phyloP scores from a whole-genome alignment of 768 basidiomycete genomes.

The Serendipita sp. region DNA sequence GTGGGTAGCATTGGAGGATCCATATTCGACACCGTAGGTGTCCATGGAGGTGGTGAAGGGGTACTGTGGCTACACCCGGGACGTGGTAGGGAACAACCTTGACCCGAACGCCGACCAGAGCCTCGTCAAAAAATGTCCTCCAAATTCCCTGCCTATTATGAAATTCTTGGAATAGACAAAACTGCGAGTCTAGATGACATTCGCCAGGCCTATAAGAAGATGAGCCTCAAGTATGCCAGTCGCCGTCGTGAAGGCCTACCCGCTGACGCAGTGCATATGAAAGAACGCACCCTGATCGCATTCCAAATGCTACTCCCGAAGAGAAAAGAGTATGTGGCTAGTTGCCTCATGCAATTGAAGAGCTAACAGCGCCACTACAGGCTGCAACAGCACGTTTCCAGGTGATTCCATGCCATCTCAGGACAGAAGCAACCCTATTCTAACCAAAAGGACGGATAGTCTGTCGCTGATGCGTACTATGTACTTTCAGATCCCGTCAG shows the following conservation, averaged over 20 bases:
- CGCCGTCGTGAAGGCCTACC: background rate
- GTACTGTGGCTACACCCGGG: too few species aligned
- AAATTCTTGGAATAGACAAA: constrained; percentile 34
- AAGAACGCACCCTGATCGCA: constrained; percentile 81
- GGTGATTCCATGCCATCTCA: constrained; percentile 23
- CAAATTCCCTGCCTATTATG: constrained; percentile 52
- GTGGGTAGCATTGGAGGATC: background rate
- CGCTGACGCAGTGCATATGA: constrained; percentile 68
- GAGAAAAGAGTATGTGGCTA: constrained; percentile 27
- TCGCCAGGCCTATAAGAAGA: constrained; percentile 21
- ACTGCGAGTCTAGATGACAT: constrained; percentile 54
- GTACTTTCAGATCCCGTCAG: constrained; percentile 68
- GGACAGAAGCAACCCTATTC: background rate
- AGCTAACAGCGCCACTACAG: constrained; percentile 16
- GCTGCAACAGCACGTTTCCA: constrained; percentile 74
- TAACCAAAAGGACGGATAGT: constrained; percentile 23
- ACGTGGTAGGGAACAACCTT: too few species aligned
- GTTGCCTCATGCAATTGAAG: background rate
- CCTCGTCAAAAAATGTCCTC: background rate
- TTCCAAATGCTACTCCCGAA: constrained; percentile 48
- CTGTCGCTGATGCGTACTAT: constrained; percentile 88
- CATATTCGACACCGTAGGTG: too few species aligned
- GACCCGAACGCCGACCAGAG: too few species aligned
- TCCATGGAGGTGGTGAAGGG: too few species aligned
- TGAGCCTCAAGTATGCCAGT: background rate